Base-by-base conservation (phyloP, 345 rosid genomes). In the Rhizophora apiculata region DNA sequence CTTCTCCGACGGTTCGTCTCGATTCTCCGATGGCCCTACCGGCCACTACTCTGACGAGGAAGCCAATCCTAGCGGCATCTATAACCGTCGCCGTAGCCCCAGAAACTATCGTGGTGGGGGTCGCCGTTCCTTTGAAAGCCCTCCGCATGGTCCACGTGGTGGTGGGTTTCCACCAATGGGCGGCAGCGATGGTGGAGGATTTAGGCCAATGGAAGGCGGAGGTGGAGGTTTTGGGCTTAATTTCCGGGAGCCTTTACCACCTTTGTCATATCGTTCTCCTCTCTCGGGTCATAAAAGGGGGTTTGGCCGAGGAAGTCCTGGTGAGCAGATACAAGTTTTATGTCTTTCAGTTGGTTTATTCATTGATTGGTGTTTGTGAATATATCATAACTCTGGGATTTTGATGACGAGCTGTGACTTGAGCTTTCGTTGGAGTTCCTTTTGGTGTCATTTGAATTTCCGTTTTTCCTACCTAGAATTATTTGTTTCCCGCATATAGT, bases 271-370 rank as follows among this genome's bases (percentile, higher is more conserved):
- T 32, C 75, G 75, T 9, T 72, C 67, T 62, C 76, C 82, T 62
- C 76, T 85, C 22, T 74, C 84, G 0, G 97, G 96, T 31, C 90
- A 87, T 76, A 92, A 92, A 69, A 83, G 96, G 66, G 80, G 85
- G 43, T 85, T 80, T 68, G 86, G 83, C 34, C 85, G 85, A 60
- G 91, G 80, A 15, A 74, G 62, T 73, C 80, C 83, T 64, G 89
- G 83, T 76, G 72, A 61, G 77, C 60, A 48, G 21, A 51, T 51
- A 61, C 5, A 43, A 29, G 24, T 55, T 68, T 62, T 3, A 43
- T 4, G 18, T 43, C 15, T 43, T 13, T 43, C 49, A 48, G 2
- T 63, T 27, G 36, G 18, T 61, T 61, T n/a, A 43, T 46, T 49
- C 16, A 31, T 67, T 36, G 62, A 43, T 59, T 4, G 4, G 30